Evolutionary conservation across 352 stramenopile genomes (phyloP), one percentile per base, ranked within the genome.

Genomic region (Phytophthora multivora): DNA sequence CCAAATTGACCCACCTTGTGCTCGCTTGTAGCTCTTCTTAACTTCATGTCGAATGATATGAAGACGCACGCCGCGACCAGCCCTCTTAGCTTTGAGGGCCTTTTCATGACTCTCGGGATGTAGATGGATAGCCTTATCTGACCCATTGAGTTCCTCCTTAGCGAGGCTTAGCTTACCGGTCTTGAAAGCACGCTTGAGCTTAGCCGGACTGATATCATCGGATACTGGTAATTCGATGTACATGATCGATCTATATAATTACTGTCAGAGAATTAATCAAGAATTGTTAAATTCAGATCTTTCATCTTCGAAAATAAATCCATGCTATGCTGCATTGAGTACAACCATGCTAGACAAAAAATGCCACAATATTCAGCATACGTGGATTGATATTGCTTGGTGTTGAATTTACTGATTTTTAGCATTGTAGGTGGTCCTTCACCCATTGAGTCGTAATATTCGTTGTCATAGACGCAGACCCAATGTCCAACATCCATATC

Each of bases 201-300:
- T 56, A 26, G 48, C 6, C 26, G 23, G 26, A 25, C 13, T 15
- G 43, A 51, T 31, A 5, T 13, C 26, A 39, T 12, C 26, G 25
- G 43, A 51, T 40, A 51, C 26, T 26, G 45, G 12, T 51, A 51
- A 25, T 16, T 51, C 45, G 3, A 18, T 39, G 46, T 41, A 52
- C 26, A 52, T 48, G 39, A 51, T 65, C 21, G n/a, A 16, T 58
- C 23, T 69, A 59, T 65, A 60, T 53, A 54, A 18, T n/a, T 2
- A 11, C 15, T 41, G n/a, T n/a, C 35, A 41, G 35, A 41, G 5
- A 41, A 41, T 41, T 45, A 21, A 45, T 45, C 38, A 12, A 65
- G 15, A 51, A 70, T 42, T n/a, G 46, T 42, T 40, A 70, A 11
- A 52, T 70, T 62, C n/a, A 70, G 30, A 59, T 70, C 42, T 26